Percentiles rank a stretch among this genome's conserved stretches.
phyloP scores from a whole-genome alignment of 805 yeast genomes.

The Hanseniaspora hatyaiensis region DNA sequence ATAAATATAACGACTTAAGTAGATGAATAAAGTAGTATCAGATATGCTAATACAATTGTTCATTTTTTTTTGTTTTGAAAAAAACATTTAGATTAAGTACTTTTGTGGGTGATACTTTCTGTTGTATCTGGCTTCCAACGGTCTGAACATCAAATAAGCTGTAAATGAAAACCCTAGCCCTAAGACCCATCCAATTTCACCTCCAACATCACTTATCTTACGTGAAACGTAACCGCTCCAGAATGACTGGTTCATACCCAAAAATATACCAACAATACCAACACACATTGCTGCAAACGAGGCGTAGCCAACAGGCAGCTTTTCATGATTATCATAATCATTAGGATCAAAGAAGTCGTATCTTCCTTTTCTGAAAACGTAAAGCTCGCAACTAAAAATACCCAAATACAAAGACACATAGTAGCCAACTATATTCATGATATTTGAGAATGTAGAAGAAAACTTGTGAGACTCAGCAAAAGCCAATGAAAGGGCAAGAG shows the following conservation, averaged over 20 bases:
- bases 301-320: constrained; percentile 64
- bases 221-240: constrained; percentile 58
- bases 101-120: constrained; percentile 8
- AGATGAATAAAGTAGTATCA: neutral
- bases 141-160: constrained; percentile 48
- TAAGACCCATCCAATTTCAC: constrained; percentile 75
- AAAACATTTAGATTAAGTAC: neutral
- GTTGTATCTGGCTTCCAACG: constrained; percentile 53
- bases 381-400: constrained; percentile 65
- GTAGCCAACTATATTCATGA: constrained; percentile 84
- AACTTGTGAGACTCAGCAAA: constrained; percentile 78
- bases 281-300: constrained; percentile 67
- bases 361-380: constrained; percentile 54
- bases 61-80: neutral
- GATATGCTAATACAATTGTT: neutral
- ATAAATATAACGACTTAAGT: too few species aligned
- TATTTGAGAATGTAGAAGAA: constrained; percentile 58
- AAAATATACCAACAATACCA: constrained; percentile 72
- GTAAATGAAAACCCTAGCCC: constrained; percentile 57
- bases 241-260: constrained; percentile 84
- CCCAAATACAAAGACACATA: constrained; percentile 78
- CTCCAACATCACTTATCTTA: constrained; percentile 39
- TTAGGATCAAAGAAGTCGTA: constrained; percentile 49
- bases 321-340: constrained; percentile 43
- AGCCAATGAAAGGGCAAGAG: constrained; percentile 78